Percentiles rank a stretch among this genome's conserved stretches.
These are phyloP conservation scores for Pseudocercospora vitis DNA, from an alignment of 2,329 filamentous ascomycete genomes.

Conservation along the genomic window DNA sequence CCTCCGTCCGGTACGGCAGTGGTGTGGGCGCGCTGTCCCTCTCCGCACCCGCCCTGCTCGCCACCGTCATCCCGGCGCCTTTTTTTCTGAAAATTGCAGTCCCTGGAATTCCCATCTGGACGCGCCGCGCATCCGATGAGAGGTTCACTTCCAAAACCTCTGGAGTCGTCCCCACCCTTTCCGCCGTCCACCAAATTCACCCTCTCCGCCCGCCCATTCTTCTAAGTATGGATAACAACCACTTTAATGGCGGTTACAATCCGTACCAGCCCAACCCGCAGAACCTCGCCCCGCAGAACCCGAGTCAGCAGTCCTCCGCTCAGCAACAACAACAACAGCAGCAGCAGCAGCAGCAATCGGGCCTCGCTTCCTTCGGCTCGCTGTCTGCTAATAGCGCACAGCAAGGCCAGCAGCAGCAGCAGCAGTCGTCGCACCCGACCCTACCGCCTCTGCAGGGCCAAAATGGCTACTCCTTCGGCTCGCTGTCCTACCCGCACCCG, in stretches of 20 bases:
- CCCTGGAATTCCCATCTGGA: not conserved
- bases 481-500: slow-evolving; percentile 36
- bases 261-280: slow-evolving; percentile 22
- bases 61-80: not conserved
- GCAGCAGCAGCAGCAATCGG: slow-evolving; percentile 26
- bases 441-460: slow-evolving; percentile 39
- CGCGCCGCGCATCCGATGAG: slow-evolving; percentile 10
- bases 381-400: slow-evolving; percentile 28
- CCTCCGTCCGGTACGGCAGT: slow-evolving; percentile 1
- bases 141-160: slow-evolving; percentile 10
- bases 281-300: slow-evolving; percentile 18
- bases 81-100: not conserved
- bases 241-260: slow-evolving; percentile 28
- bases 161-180: slow-evolving; percentile 13
- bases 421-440: slow-evolving; percentile 33
- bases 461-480: slow-evolving; percentile 38
- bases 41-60: not conserved
- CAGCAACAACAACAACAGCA: slow-evolving; percentile 26
- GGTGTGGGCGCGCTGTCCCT: slow-evolving; percentile 12
- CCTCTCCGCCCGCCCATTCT: slow-evolving; percentile 9
- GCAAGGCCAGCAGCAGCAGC: slow-evolving; percentile 26
- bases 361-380: slow-evolving; percentile 30
- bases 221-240: slow-evolving; percentile 18
- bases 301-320: slow-evolving; percentile 18
- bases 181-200: no score